Base-by-base conservation (phyloP, 495 filamentous ascomycete genomes). In the Terfezia boudieri region DNA sequence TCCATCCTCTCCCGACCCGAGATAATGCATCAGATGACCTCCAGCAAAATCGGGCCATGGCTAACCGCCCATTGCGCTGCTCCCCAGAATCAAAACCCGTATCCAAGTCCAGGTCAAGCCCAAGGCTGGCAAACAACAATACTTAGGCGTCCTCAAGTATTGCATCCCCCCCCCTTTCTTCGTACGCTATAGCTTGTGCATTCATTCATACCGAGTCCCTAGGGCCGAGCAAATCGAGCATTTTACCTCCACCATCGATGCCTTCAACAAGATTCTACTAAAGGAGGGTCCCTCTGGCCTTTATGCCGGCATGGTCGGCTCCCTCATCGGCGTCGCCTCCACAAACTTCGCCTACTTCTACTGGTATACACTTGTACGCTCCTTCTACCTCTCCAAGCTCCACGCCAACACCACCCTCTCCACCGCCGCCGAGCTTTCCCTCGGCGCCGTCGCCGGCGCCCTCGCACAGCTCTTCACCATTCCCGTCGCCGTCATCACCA, bases 291-390 rank as follows among this genome's bases (percentile, higher is more conserved):
- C 90, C 14, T 57, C 67, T 14, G 90, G 92, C 2, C 76, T 99
- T 22, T 99, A 96, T 63, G 78, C 83, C 48, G 90, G 90, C 51
- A 87, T 99, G 63, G 69, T 74, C 50, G 88, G 92, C 16, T 77
- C 86, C 8, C 73, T 99, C 10, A 69, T 95, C 16, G 90, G 90
- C 48, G 92, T 96, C 12, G 89, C 86, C 8, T 94, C 87, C 12
- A 96, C 87, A 55, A 99, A 99, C 66, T 99, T 99, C 64, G 90
- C 90, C 57, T 99, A 99, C 69, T 99, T 99, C 64, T 99, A 96
- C 72, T 99, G 90, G 90, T 96, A 99, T 68, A 88, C 85, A 20
- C 67, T 86, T 16, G 86, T 95, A 12, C 81, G 90, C 48, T 77
- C 76, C 11, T 69, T 94, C 38, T 96, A 95, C 66, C 69, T 87